phyloP scores from a whole-genome alignment of 2,329 filamentous ascomycete genomes.

The Chaetomium olivaceum region DNA sequence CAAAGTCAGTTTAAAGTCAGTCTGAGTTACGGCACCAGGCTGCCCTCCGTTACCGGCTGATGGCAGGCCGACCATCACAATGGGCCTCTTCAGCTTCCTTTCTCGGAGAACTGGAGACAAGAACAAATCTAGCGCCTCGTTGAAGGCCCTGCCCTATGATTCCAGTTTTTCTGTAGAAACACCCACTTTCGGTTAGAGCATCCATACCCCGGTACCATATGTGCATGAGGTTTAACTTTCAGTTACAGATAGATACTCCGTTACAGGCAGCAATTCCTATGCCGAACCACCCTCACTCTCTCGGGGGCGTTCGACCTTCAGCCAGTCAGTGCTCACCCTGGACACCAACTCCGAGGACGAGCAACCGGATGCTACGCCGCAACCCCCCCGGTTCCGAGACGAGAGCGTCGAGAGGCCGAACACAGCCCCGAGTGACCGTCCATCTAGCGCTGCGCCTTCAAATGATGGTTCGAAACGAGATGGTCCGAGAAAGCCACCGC shows the following conservation, averaged over 20 bases:
- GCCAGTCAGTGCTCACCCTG: conserved; percentile 31
- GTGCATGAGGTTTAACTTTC: conserved; percentile 11
- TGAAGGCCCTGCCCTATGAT: conserved; percentile 32
- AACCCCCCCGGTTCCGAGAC: conserved; percentile 37
- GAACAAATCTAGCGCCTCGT: conserved; percentile 17
- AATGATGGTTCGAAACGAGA: conserved; percentile 24
- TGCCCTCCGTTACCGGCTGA: conserved; percentile 8
- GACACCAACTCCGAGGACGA: conserved; percentile 21
- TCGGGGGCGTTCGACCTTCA: conserved; percentile 37
- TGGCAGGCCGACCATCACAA: conserved; percentile 25
- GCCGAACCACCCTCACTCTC: conserved; percentile 42
- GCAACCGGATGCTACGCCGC: conserved; percentile 36
- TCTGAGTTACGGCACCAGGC: background rate
- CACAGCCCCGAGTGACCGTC: conserved; percentile 38
- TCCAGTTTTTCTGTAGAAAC: conserved; percentile 26
- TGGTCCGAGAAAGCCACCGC: conserved; percentile 26
- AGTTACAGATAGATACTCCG: conserved; percentile 42
- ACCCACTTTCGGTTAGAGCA: conserved; percentile 31
- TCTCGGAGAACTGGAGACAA: conserved; percentile 32
- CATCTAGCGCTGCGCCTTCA: conserved; percentile 24
- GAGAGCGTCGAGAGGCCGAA: conserved; percentile 40
- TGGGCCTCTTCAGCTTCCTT: conserved; percentile 40
- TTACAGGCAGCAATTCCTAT: conserved; percentile 45
- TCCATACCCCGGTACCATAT: background rate
- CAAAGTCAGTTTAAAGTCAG: background rate